Conservation (phyloP, 306 rosid species). For the Cicer pinnatifidum region DNA sequence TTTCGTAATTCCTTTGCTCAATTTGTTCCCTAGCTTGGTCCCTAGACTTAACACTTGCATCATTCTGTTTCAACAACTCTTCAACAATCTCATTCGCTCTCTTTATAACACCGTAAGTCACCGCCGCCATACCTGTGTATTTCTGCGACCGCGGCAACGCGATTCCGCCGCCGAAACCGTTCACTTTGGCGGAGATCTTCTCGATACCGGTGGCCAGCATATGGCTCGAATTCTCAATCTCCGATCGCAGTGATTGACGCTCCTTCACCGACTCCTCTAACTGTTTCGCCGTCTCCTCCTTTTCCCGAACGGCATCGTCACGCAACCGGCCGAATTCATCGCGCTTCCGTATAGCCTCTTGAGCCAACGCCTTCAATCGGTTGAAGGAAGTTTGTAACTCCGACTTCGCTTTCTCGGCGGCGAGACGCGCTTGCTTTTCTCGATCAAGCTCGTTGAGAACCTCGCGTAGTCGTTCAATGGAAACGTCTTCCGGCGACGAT, state of each 20-base stretch:
- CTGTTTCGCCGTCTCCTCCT: conserved; percentile 63
- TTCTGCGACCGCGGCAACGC: conserved; percentile 73
- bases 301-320: conserved; percentile 83
- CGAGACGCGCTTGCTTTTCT: conserved; percentile 75
- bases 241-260: conserved; percentile 66
- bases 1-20: conserved; percentile 92
- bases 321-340: conserved; percentile 75
- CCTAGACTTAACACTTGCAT: conserved; percentile 69
- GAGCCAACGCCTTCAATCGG: conserved; percentile 76
- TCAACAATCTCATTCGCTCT: conserved; percentile 93
- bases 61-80: conserved; percentile 78
- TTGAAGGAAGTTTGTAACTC: conserved; percentile 72
- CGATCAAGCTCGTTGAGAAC: conserved; percentile 81
- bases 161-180: conserved; percentile 58
- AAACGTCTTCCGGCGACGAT: conserved; percentile 61
- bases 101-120: conserved; percentile 85
- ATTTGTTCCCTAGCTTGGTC: conserved; percentile 90
- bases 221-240: conserved; percentile 87
- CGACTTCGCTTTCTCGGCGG: conserved; percentile 71
- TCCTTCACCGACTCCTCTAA: conserved; percentile 64
- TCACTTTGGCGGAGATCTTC: conserved; percentile 81
- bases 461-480: conserved; percentile 68
- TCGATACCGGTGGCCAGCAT: conserved; percentile 92
- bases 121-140: conserved; percentile 78
- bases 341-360: conserved; percentile 86